Evolutionary conservation across 1,284 basidiomycete species (phyloP).

Genomic region (Serendipita sp.): DNA sequence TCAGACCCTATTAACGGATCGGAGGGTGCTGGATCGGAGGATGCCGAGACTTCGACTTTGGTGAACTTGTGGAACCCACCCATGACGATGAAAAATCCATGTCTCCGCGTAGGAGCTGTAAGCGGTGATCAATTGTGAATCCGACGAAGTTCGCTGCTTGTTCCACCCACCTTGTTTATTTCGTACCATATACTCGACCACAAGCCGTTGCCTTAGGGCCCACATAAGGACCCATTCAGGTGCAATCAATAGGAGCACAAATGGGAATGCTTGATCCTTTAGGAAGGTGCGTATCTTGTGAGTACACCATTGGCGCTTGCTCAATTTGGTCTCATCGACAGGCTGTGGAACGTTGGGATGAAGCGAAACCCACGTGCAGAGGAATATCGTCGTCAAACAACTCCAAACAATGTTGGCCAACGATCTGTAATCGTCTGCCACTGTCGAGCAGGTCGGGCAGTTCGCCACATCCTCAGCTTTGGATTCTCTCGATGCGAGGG

Average conservation of each 20-base stretch:
- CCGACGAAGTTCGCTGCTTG: too few species aligned
- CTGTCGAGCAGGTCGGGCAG: too few species aligned
- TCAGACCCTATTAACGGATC: too few species aligned
- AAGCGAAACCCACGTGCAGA: slow-evolving; percentile 24
- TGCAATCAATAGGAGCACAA: not conserved
- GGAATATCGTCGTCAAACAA: slow-evolving; percentile 22
- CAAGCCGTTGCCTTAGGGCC: not conserved
- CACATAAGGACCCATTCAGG: not conserved
- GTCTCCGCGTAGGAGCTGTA: too few species aligned
- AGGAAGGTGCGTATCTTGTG: not conserved
- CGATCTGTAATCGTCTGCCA: not conserved
- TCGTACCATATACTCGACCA: not conserved
- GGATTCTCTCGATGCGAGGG: too few species aligned
- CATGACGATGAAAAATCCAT: too few species aligned
- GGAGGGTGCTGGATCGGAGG: too few species aligned
- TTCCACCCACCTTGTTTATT: too few species aligned
- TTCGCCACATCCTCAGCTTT: too few species aligned
- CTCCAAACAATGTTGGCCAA: slow-evolving; percentile 17
- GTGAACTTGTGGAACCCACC: too few species aligned
- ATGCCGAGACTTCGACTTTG: too few species aligned
- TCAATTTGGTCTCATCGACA: not conserved
- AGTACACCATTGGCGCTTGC: not conserved
- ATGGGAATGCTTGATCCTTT: not conserved
- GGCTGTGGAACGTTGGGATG: slow-evolving; percentile 24
- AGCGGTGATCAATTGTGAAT: too few species aligned